A percentile compares a stretch with the other conserved stretches of the same genome.
These are phyloP conservation scores for Lecanoromycetidae sp. DNA, from an alignment of 2,329 filamentous ascomycete species.

Conservation along the genomic window DNA sequence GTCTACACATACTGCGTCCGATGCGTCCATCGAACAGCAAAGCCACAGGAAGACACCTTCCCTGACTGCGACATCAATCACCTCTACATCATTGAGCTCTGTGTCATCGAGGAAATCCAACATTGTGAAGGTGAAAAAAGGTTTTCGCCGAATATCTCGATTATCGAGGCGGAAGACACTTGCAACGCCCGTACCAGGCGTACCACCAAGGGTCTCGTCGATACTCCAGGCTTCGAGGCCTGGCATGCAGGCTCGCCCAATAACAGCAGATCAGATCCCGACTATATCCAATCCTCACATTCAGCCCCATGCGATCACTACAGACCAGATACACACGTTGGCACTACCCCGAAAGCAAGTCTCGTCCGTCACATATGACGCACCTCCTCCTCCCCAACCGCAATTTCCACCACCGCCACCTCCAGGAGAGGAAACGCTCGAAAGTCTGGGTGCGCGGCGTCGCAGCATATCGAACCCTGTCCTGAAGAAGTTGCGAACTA, in stretches of 20 bases:
- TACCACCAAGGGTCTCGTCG: conserved; percentile 11
- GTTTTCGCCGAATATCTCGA: conserved; percentile 18
- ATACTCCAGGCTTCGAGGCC: conserved; percentile 4
- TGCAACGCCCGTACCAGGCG: conserved; percentile 3
- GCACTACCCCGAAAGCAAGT: not conserved
- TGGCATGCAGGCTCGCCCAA: conserved; percentile 9
- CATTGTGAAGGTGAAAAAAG: conserved; percentile 15
- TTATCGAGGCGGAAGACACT: conserved; percentile 14
- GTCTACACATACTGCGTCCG: conserved; percentile 16
- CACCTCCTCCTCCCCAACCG: not conserved
- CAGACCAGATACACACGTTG: conserved; percentile 1
- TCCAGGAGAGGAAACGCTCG: conserved; percentile 22
- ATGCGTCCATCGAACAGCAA: conserved; percentile 17
- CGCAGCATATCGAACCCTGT: conserved; percentile 22
- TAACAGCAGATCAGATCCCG: conserved; percentile 12
- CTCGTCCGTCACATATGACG: not conserved
- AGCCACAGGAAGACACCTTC: conserved; percentile 14
- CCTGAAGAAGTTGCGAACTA: conserved; percentile 34
- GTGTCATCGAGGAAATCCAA: conserved; percentile 15
- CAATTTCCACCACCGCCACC: conserved; percentile 7
- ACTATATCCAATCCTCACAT: conserved; percentile 1
- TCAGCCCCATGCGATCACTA: conserved; percentile 8
- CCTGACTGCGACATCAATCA: conserved; percentile 12
- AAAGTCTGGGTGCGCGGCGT: conserved; percentile 12
- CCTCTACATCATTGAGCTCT: conserved; percentile 14